A percentile compares a stretch with the other conserved stretches of the same genome.
phyloP scores from a whole-genome alignment of 208 protist species.

The Wallacemonas rigidus region DNA sequence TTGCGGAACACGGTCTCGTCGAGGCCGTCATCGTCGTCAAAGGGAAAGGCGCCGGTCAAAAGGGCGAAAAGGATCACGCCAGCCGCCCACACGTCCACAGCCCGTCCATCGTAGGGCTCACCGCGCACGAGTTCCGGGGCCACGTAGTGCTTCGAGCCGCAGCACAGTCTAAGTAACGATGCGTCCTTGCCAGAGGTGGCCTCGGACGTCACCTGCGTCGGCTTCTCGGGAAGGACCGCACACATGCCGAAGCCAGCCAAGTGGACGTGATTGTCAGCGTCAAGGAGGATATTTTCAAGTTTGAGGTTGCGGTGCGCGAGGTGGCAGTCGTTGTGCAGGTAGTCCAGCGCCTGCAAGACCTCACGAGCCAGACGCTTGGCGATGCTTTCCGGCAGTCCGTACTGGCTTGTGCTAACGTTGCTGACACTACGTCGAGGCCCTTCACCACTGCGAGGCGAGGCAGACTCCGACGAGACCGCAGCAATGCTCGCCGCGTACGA shows the following conservation, averaged over 20 bases:
- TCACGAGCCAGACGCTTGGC: constrained; percentile 44
- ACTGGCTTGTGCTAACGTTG: neutral
- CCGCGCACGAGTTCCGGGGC: constrained; percentile 92
- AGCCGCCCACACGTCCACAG: constrained; percentile 95
- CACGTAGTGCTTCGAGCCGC: constrained; percentile 87
- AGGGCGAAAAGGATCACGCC: constrained; percentile 95
- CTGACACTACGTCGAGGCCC: constrained; percentile 1
- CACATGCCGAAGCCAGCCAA: constrained; percentile 60
- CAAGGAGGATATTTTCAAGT: constrained; percentile 71
- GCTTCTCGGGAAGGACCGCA: constrained; percentile 42
- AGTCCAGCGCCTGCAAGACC: constrained; percentile 49
- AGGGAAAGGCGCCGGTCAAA: constrained; percentile 89
- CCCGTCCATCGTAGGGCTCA: constrained; percentile 83
- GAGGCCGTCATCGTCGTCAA: constrained; percentile 51
- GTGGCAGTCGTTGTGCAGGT: constrained; percentile 58
- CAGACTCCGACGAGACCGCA: neutral
- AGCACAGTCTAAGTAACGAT: constrained; percentile 59
- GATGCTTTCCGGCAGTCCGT: constrained; percentile 29
- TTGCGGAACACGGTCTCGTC: constrained; percentile 47
- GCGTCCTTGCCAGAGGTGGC: constrained; percentile 8
- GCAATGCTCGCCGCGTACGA: constrained; percentile 23
- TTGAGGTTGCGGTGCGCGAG: constrained; percentile 80
- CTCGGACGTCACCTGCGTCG: neutral
- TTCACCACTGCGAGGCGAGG: neutral
- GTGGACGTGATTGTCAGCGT: constrained; percentile 44